A percentile compares a stretch with the other conserved stretches of the same genome.
phyloP scores from a whole-genome alignment of 1,139 yeast genomes.

The Nadsonia starkeyi-henricii region DNA sequence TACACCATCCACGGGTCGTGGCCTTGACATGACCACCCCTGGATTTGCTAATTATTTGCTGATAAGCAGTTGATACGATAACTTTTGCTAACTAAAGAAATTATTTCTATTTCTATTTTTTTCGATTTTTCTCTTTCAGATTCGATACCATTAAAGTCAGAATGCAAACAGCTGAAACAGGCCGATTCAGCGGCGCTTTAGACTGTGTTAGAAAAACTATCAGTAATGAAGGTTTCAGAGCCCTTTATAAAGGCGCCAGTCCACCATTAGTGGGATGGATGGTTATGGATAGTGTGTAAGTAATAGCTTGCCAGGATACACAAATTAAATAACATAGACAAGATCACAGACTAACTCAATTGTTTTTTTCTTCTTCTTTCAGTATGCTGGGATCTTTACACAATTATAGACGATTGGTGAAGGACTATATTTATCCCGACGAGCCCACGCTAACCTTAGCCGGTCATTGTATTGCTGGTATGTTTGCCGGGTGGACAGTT shows the following conservation, averaged over 20 bases:
- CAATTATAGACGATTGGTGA: conserved; percentile 53
- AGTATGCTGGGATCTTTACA: conserved; percentile 72
- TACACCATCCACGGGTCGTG: too few species aligned
- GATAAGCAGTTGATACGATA: conserved; percentile 1
- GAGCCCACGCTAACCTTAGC: conserved; percentile 46
- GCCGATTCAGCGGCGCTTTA: conserved; percentile 65
- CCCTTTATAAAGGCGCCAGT: conserved; percentile 78
- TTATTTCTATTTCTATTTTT: too few species aligned
- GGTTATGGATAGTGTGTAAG: conserved; percentile 53
- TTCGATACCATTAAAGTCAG: conserved; percentile 85
- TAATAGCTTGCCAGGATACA: too few species aligned
- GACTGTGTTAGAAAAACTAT: conserved; percentile 68
- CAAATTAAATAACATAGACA: too few species aligned
- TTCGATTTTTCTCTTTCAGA: too few species aligned
- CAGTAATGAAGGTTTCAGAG: conserved; percentile 57
- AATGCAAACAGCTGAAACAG: conserved; percentile 62
- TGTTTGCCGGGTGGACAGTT: conserved; percentile 72
- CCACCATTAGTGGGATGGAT: conserved; percentile 93
- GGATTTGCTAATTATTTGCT: neutral
- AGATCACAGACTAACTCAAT: neutral
- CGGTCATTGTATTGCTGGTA: conserved; percentile 73
- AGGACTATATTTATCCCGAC: conserved; percentile 47
- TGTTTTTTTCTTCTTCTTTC: conserved; percentile 8
- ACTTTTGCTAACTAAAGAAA: too few species aligned
- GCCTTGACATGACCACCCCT: neutral